Evolutionary conservation across 2,329 filamentous ascomycete species (phyloP), one percentile per base, ranked within the genome.

Genomic region (Clarireedia monteithiana): DNA sequence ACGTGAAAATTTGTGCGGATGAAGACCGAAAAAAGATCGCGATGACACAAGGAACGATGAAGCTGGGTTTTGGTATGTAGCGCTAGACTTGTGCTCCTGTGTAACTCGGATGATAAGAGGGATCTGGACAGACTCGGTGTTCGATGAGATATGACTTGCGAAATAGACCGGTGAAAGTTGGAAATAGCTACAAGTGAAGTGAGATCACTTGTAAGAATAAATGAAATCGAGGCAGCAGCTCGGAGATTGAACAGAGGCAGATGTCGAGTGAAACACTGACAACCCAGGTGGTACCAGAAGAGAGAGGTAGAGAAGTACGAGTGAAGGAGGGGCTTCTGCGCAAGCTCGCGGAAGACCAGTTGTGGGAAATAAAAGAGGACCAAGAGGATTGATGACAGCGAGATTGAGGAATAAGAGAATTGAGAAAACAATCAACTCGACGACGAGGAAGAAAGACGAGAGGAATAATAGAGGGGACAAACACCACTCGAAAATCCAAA

Each of bases 101-200:
- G 63, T 53, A 60, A 67, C 65, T 66, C 63, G 62, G 64, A 63
- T 50, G 63, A 66, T 63, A 68, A 63, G 62, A 64, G 64, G 60
- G 10, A 12, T 12, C 56, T 56, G 57, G 58, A 57, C 44, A 66
- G 59, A 66, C 61, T 64, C 63, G 62, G 62, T 63, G 61, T 48
- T 60, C 56, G 59, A 61, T 55, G 58, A 58, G 58, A 57, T 42
- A 42, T 39, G 54, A 63, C 54, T 55, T 61, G 63, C 63, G 62
- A 65, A 63, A 66, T 60, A 56, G 58, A 62, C 61, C 63, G 64
- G 63, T 50, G 56, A 64, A 53, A 56, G 58, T 55, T 59, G 55
- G 64, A 62, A 55, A 56, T 59, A 63, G 61, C 15, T 42, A 67
- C 57, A 62, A 65, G 59, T 57, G 57, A 63, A 55, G 57, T 60